Evolutionary conservation across 73 alveolate species (phyloP).

Genomic region (Symbiodinium natans): DNA sequence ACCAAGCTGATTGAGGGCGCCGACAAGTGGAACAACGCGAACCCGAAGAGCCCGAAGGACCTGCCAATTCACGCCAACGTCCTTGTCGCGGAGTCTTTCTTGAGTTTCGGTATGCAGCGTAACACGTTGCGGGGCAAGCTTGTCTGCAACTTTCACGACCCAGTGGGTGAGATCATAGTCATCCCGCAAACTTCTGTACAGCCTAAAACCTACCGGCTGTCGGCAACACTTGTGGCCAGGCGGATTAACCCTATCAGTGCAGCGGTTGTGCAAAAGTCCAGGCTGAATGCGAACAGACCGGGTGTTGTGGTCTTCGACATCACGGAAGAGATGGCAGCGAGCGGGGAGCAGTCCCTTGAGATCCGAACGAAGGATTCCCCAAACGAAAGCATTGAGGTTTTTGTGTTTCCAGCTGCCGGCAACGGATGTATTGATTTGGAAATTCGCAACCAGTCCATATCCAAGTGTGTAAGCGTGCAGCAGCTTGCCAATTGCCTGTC

Average conservation of each 20-base stretch:
- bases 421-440: background rate
- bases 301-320: background rate
- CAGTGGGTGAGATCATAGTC: background rate
- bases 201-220: background rate
- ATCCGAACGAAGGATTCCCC: background rate
- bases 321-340: background rate
- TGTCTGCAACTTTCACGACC: background rate
- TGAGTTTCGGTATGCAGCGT: background rate
- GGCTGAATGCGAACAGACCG: background rate
- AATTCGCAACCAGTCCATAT: background rate
- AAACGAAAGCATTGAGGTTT: background rate
- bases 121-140: background rate
- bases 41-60: background rate
- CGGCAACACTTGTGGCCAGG: background rate
- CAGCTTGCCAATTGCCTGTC: background rate
- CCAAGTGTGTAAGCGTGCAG: background rate
- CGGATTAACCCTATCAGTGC: background rate
- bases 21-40: background rate
- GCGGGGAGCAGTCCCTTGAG: slow-evolving; percentile 17
- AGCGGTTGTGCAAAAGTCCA: background rate
- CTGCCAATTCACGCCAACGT: background rate
- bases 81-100: background rate
- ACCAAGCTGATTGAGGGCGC: background rate
- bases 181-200: background rate
- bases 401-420: background rate